phyloP scores from a whole-genome alignment of 2,329 filamentous ascomycete genomes.

The Pestalotiopsis sp. region DNA sequence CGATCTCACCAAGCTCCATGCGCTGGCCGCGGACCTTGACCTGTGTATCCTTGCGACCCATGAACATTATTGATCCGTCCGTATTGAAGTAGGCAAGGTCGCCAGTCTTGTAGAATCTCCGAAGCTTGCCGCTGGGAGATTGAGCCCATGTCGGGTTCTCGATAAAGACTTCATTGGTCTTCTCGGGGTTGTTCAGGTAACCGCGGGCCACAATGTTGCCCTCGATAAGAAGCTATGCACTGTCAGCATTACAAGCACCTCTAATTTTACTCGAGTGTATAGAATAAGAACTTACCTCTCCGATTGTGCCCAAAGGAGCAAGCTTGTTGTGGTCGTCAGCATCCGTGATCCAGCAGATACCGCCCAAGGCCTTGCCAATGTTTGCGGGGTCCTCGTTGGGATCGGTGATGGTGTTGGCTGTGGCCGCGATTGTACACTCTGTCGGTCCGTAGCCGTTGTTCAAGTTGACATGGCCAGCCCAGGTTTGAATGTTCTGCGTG shows the following conservation, averaged over 20 bases:
- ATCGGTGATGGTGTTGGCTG: neutral
- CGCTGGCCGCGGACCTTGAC: slow-evolving; percentile 44
- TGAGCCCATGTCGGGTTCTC: slow-evolving; percentile 16
- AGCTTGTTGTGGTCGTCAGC: slow-evolving; percentile 17
- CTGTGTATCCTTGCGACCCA: slow-evolving; percentile 11
- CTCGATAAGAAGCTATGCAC: slow-evolving; percentile 14
- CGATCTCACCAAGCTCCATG: slow-evolving; percentile 48
- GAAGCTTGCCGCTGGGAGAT: neutral
- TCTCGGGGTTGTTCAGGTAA: slow-evolving; percentile 33
- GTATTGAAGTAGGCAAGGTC: slow-evolving; percentile 12
- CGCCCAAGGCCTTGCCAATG: slow-evolving; percentile 10
- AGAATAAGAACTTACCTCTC: slow-evolving; percentile 13
- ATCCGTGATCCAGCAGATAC: slow-evolving; percentile 15
- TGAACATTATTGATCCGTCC: slow-evolving; percentile 5
- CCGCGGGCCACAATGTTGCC: slow-evolving; percentile 23
- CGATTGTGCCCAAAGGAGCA: slow-evolving; percentile 18
- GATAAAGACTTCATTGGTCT: slow-evolving; percentile 26
- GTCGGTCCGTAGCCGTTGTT: slow-evolving; percentile 11
- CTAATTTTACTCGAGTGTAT: neutral
- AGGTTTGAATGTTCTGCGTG: slow-evolving; percentile 4
- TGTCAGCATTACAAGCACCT: neutral
- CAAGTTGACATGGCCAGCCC: slow-evolving; percentile 4
- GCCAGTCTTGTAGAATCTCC: slow-evolving; percentile 17
- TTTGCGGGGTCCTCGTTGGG: neutral
- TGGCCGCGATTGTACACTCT: slow-evolving; percentile 3